These are phyloP conservation scores for Albugo candida DNA, from an alignment of 352 stramenopile species.

Conservation along the genomic window DNA sequence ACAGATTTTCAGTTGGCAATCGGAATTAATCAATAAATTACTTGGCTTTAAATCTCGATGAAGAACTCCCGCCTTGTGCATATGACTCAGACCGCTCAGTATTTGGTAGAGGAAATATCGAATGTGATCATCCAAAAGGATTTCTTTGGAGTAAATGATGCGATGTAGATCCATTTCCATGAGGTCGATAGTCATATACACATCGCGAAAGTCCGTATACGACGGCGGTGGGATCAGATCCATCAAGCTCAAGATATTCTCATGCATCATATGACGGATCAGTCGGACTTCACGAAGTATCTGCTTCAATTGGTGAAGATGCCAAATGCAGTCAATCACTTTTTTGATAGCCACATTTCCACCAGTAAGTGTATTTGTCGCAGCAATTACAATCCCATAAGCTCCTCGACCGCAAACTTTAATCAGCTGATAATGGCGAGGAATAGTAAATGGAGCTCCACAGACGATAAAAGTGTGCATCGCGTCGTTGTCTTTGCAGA, in stretches of 20 bases:
- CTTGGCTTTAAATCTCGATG: slow-evolving; percentile 76
- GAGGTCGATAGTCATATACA: slow-evolving; percentile 82
- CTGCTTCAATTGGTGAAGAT: slow-evolving; percentile 77
- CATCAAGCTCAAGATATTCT: slow-evolving; percentile 71
- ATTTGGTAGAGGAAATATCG: slow-evolving; percentile 89
- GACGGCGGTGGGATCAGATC: slow-evolving; percentile 68
- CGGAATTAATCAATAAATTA: slow-evolving; percentile 80
- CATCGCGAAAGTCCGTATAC: slow-evolving; percentile 70
- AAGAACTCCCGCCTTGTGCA: slow-evolving; percentile 69
- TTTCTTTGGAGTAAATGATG: slow-evolving; percentile 86
- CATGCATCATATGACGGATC: slow-evolving; percentile 71
- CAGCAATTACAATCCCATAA: slow-evolving; percentile 81
- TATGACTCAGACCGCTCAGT: slow-evolving; percentile 71
- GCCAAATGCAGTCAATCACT: slow-evolving; percentile 81
- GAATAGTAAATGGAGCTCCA: slow-evolving; percentile 72
- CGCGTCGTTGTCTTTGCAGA: slow-evolving; percentile 68
- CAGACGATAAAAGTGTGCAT: slow-evolving; percentile 84
- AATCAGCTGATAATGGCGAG: slow-evolving; percentile 71
- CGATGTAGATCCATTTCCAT: slow-evolving; percentile 87
- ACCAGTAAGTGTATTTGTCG: slow-evolving; percentile 56
- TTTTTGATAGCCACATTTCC: slow-evolving; percentile 83
- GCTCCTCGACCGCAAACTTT: slow-evolving; percentile 75
- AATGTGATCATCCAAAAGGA: slow-evolving; percentile 83
- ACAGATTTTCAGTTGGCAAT: slow-evolving; percentile 94
- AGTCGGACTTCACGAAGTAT: slow-evolving; percentile 71